Evolutionary conservation across 2,329 filamentous ascomycete species (phyloP).

Genomic region (Apiospora aurea): DNA sequence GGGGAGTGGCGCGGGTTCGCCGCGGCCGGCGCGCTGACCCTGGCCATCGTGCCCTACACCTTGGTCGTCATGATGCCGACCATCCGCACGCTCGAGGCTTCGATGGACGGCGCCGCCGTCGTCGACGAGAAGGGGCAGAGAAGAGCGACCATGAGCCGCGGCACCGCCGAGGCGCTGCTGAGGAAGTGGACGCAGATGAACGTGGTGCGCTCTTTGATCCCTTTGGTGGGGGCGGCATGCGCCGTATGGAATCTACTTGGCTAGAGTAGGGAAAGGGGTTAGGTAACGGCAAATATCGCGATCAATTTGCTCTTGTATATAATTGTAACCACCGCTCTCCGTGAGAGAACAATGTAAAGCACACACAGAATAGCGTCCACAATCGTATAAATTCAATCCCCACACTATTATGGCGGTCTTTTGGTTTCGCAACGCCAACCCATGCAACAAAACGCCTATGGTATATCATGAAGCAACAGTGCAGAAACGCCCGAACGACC

Average conservation of each 20-base stretch:
- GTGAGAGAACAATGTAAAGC: neutral
- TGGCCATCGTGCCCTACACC: conserved; percentile 51
- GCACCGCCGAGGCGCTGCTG: neutral
- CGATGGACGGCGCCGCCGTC: neutral
- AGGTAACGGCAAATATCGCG: neutral
- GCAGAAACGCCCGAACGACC: conserved; percentile 14
- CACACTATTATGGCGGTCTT: conserved; percentile 1
- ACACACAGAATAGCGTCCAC: conserved; percentile 2
- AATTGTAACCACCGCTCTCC: neutral
- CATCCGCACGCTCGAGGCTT: conserved; percentile 41
- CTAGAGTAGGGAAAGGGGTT: neutral
- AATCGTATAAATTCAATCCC: conserved; percentile 13
- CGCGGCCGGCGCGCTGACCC: conserved; percentile 42
- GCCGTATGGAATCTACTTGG: conserved; percentile 14
- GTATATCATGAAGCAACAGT: conserved; percentile 24
- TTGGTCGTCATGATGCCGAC: conserved; percentile 46
- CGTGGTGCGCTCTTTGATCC: conserved; percentile 3
- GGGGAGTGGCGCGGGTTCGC: conserved; percentile 44
- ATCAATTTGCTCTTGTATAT: neutral
- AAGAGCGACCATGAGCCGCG: neutral
- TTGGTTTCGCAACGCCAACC: conserved; percentile 24
- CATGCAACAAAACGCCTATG: conserved; percentile 24
- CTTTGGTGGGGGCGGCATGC: neutral
- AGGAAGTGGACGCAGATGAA: conserved; percentile 10
- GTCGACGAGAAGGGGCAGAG: neutral